A percentile compares a stretch with the other conserved stretches of the same genome.
These are phyloP conservation scores for Inonotus obliquus DNA, from an alignment of 1,284 basidiomycete genomes.

Conservation along the genomic window DNA sequence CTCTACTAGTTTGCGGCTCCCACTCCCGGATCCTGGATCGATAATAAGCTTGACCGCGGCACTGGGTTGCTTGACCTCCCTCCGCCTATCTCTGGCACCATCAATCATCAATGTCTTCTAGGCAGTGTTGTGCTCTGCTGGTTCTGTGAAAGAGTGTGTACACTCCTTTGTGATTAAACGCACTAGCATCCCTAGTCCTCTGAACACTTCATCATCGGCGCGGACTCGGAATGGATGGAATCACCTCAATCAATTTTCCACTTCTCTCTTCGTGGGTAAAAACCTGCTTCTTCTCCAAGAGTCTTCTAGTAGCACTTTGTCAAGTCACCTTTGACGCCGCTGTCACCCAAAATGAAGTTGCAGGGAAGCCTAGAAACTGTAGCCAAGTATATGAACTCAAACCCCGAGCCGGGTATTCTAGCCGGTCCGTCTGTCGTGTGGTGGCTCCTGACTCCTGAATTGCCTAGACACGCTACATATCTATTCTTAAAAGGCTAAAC, in stretches of 20 bases:
- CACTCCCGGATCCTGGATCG: neutral
- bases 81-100: neutral
- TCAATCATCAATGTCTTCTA: neutral
- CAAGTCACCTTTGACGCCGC: neutral
- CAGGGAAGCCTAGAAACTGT: neutral
- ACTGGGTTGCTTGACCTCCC: neutral
- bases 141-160: neutral
- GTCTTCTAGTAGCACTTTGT: neutral
- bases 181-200: neutral
- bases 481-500: neutral
- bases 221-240: neutral
- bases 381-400: neutral
- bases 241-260: neutral
- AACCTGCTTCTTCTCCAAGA: neutral
- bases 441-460: neutral
- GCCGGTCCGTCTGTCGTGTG: neutral
- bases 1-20: neutral
- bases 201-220: neutral
- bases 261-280: neutral
- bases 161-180: neutral
- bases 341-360: neutral
- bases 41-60: neutral
- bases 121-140: neutral
- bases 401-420: neutral
- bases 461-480: neutral